phyloP scores from a whole-genome alignment of 1,284 basidiomycete genomes.

The Moesziomyces parantarcticus region DNA sequence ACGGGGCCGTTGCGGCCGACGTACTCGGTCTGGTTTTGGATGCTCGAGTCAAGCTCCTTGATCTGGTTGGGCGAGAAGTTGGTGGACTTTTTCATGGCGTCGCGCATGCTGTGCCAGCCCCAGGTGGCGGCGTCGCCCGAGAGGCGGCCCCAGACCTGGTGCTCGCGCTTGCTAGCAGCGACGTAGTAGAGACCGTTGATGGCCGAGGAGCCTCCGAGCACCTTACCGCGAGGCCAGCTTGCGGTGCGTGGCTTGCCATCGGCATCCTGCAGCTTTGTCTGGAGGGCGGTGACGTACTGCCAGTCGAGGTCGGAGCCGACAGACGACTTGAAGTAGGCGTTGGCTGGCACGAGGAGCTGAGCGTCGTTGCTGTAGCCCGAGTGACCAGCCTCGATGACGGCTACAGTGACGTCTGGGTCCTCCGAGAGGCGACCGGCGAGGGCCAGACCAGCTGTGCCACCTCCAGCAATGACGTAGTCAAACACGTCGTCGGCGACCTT shows the following conservation, averaged over 20 bases:
- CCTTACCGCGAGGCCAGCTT: conserved; percentile 68
- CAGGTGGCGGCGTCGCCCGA: conserved; percentile 40
- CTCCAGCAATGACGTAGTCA: conserved; percentile 90
- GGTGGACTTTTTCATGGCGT: conserved; percentile 56
- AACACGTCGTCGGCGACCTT: conserved; percentile 31
- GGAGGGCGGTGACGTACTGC: conserved; percentile 47
- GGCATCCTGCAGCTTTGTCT: conserved; percentile 23
- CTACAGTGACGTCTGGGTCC: conserved; percentile 73
- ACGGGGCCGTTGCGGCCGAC: conserved; percentile 53
- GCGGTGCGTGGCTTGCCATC: conserved; percentile 37
- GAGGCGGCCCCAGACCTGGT: conserved; percentile 51
- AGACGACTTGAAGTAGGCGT: conserved; percentile 44
- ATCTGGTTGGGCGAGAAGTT: conserved; percentile 33
- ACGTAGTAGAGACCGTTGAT: conserved; percentile 69
- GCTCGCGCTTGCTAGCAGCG: conserved; percentile 60
- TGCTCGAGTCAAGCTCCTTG: conserved; percentile 29
- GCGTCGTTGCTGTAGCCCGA: conserved; percentile 42
- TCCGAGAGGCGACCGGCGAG: conserved; percentile 84
- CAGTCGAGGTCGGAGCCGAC: conserved; percentile 53
- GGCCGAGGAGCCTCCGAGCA: conserved; percentile 70
- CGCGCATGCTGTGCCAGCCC: conserved; percentile 50
- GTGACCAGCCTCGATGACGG: conserved; percentile 75
- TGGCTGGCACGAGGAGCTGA: conserved; percentile 32
- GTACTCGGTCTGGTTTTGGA: conserved; percentile 33
- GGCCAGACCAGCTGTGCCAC: conserved; percentile 90